Conservation (phyloP, 108 stramenopile species). For the Fistulifera solaris region DNA sequence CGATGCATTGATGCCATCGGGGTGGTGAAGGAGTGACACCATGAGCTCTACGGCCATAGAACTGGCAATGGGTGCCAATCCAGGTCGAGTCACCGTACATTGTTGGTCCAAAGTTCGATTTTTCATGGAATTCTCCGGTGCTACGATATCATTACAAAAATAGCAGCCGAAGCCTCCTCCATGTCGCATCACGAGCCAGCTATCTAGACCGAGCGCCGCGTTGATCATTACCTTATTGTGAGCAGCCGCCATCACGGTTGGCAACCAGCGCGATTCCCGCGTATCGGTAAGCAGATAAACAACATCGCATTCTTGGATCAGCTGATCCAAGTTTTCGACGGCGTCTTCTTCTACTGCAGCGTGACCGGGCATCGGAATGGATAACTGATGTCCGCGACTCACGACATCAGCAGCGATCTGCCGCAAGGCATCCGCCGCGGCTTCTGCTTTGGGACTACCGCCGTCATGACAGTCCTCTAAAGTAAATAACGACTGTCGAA, state of each 20-base stretch:
- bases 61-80: conserved; percentile 92
- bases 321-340: conserved; percentile 50
- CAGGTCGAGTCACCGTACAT: conserved; percentile 98
- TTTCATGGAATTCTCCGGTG: conserved; percentile 89
- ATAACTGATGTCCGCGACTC: conserved; percentile 53
- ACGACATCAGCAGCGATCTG: conserved; percentile 82
- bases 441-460: conserved; percentile 84
- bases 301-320: conserved; percentile 83
- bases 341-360: conserved; percentile 45
- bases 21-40: conserved; percentile 90
- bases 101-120: conserved; percentile 98
- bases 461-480: conserved; percentile 78
- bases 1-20: conserved; percentile 45
- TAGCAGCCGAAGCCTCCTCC: conserved; percentile 93
- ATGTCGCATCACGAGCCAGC: conserved; percentile 97
- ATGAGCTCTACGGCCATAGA: conserved; percentile 92
- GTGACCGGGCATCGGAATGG: conserved; percentile 99
- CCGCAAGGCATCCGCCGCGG: conserved; percentile 84
- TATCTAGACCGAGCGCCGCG: conserved; percentile 94
- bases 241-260: conserved; percentile 90
- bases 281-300: conserved; percentile 95
- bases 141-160: conserved; percentile 98
- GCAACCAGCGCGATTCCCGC: conserved; percentile 96
- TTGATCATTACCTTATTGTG: conserved; percentile 87
- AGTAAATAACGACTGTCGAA: conserved; percentile 90